Percentiles rank a stretch among this genome's conserved stretches.
phyloP scores from a whole-genome alignment of 805 yeast species.

The Tetrapisispora phaffii region DNA sequence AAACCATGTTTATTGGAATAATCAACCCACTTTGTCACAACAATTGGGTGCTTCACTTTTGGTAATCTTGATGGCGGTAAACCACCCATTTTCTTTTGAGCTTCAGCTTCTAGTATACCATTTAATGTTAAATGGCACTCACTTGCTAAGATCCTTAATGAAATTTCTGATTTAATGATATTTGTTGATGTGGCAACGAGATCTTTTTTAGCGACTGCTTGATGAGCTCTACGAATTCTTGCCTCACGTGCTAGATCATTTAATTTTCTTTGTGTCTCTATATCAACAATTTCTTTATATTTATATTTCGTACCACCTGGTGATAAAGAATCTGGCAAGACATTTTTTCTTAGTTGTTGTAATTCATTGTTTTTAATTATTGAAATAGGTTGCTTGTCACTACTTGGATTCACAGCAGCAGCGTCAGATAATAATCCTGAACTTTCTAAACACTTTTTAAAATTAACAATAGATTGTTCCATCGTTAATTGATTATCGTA shows the following conservation, averaged over 20 bases:
- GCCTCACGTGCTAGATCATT: slow-evolving; percentile 29
- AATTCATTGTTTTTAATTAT: slow-evolving; percentile 1
- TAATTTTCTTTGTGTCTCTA: slow-evolving; percentile 27
- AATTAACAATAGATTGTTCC: slow-evolving; percentile 54
- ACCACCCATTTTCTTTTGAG: slow-evolving; percentile 35
- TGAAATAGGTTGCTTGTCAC: slow-evolving; percentile 4
- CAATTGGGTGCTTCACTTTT: slow-evolving; percentile 43
- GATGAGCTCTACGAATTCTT: slow-evolving; percentile 29
- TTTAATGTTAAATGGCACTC: slow-evolving; percentile 38
- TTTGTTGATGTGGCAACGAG: slow-evolving; percentile 30
- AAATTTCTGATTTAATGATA: slow-evolving; percentile 30
- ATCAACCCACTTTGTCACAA: slow-evolving; percentile 93
- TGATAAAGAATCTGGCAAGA: slow-evolving; percentile 81
- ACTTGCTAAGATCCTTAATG: slow-evolving; percentile 33
- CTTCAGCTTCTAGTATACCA: slow-evolving; percentile 37
- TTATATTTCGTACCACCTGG: slow-evolving; percentile 87
- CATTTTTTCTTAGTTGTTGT: slow-evolving; percentile 2
- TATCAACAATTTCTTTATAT: slow-evolving; percentile 60
- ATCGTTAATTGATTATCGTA: slow-evolving; percentile 52
- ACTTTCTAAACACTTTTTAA: slow-evolving; percentile 47
- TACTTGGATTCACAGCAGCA: slow-evolving; percentile 8
- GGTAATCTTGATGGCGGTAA: slow-evolving; percentile 26
- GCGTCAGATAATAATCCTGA: slow-evolving; percentile 42
- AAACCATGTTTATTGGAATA: slow-evolving; percentile 94
- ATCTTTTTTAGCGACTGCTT: slow-evolving; percentile 23